Base-by-base conservation (phyloP, 164 flowering plant genomes). In the Vitis rupestris region DNA sequence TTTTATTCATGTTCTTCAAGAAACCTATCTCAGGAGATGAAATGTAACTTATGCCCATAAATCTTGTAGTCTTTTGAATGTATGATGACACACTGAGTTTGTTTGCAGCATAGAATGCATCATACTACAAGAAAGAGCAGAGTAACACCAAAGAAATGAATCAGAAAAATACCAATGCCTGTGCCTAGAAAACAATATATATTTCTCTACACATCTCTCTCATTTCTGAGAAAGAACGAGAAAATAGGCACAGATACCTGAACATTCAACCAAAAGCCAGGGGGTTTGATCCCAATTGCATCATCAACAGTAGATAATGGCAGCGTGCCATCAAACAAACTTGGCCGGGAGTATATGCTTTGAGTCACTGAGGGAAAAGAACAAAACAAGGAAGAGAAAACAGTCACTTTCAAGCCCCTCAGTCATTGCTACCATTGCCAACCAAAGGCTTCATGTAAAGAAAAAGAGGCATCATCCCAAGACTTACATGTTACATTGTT, bases 1-100 rank as follows among this genome's bases (percentile, higher is more conserved):
- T 78, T 3, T 74, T 74, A 4, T 44, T 75, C 14, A 96, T 63
- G 69, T 66, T 55, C 75, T 88, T 93, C 78, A 96, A 73, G 79
- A 96, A 86, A 8, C 80, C 87, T 8, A 92, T 79, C 71, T 96
- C 99, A 3, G 98, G 85, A 12, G 97, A 93, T 54, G 99, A 92
- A 23, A 93, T 68, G 78, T 81, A 89, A 56, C 75, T 61, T 10
- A 88, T 67, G 1, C 17, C 15, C 53, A 48, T 29, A 1, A 23
- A 6, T 66, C 64, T 78, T 53, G 62, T 1, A 9, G 77, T 63
- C 10, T 75, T 72, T 55, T 78, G 64, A 31, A 90, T 23, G 59
- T 61, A 86, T 0, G 57, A 3, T 53, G 65, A 75, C 2, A 79
- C 61, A 56, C 81, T 75, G 63, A 80, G 69, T 9, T 83, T 80